Evolutionary conservation across 495 filamentous ascomycete genomes (phyloP), one percentile per base, ranked within the genome.

Genomic region (Glonium stellatum): DNA sequence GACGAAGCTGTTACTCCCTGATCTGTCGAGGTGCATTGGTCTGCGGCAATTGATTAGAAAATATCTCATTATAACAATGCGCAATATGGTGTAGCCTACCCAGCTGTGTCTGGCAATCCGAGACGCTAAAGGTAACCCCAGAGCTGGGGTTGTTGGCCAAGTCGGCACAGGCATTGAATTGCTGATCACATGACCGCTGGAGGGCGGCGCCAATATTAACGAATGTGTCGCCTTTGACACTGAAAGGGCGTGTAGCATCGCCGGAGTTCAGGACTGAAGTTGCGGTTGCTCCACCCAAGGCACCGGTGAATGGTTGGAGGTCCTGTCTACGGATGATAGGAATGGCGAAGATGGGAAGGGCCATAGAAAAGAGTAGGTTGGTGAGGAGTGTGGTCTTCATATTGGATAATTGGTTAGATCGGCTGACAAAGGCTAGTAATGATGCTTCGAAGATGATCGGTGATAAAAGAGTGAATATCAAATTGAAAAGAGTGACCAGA

Each of bases 91-190:
- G 15, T 15, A 25, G 59, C 65, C 27, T 54, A 68, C 65, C 51
- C 47, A 64, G 34, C 59, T 65, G 61, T 2, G 19, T 55, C 11
- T 12, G 4, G 41, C 65, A 64, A 22, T 44, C 63, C 18, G n/a
- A 18, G 22, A 67, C 64, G 23, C 53, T 58, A 52, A 67, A 60
- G 34, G 13, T 34, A 21, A 52, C 54, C 15, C 66, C 66, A n/a
- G n/a, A n/a, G n/a, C n/a, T n/a, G n/a, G n/a, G n/a, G 11, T 55
- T 59, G 50, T 68, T 68, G 35, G 63, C 67, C 10, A 54, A 35
- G 49, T 66, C 64, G 15, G 60, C 63, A 54, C 67, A 69, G 1
- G 58, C 61, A 34, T 67, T 67, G 61, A 64, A 69, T 59, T 69
- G 67, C 61, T 61, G 58, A 47, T 69, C 67, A 48, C 67, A 69